Conservation (phyloP, 257 asterid species). For the Paulownia fortunei region DNA sequence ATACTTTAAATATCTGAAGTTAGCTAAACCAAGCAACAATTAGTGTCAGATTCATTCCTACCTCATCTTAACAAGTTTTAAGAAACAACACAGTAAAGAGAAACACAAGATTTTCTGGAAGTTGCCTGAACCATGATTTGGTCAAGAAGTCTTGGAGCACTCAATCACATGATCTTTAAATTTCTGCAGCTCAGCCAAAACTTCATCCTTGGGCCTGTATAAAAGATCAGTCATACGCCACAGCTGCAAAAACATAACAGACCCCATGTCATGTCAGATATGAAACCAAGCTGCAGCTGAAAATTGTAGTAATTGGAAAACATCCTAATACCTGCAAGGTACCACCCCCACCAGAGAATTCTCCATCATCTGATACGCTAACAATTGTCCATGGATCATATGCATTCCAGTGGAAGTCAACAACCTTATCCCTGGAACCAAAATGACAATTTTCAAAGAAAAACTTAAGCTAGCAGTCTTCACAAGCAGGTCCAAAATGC, state of each 20-base stretch:
- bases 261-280: conserved; percentile 10
- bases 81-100: conserved; percentile 24
- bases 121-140: not conserved
- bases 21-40: conserved; percentile 28
- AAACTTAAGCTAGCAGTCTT: not conserved
- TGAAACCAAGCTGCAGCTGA: conserved; percentile 10
- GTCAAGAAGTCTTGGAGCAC: conserved; percentile 65
- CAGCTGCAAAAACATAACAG: conserved; percentile 53
- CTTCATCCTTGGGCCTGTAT: conserved; percentile 88
- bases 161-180: conserved; percentile 87
- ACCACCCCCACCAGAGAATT: conserved; percentile 89
- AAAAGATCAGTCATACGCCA: conserved; percentile 96
- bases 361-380: conserved; percentile 92
- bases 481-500: not conserved
- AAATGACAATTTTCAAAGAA: conserved; percentile 6
- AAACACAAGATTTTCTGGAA: not conserved
- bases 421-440: conserved; percentile 82
- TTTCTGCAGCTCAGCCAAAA: conserved; percentile 76
- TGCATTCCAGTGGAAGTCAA: conserved; percentile 95
- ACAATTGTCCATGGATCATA: conserved; percentile 93
- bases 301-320: not conserved
- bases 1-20: not conserved
- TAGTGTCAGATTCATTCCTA: not conserved
- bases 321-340: conserved; percentile 73
- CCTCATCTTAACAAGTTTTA: conserved; percentile 11